Evolutionary conservation across 169 alveolate genomes (phyloP).

Genomic region (Eimeria brunetti): DNA sequence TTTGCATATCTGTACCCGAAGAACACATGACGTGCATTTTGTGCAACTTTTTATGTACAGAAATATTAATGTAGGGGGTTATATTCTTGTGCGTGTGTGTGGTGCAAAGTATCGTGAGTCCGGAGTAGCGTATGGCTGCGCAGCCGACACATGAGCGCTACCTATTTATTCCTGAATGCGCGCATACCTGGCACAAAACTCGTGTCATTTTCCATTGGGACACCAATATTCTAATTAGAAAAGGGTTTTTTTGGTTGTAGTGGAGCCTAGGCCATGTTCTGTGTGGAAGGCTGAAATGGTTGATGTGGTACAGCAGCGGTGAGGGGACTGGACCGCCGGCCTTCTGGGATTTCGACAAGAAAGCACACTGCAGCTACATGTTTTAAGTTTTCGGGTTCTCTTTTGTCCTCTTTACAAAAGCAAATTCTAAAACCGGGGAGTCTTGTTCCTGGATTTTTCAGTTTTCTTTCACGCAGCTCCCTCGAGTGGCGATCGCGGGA

Average conservation of each 20-base stretch:
- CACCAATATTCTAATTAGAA: neutral
- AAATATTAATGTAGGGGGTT: neutral
- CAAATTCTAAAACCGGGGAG: neutral
- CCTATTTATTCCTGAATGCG: neutral
- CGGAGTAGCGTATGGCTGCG: neutral
- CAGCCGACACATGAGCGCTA: slow-evolving; percentile 1
- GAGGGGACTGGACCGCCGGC: slow-evolving; percentile 64
- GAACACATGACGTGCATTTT: neutral
- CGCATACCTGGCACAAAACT: neutral
- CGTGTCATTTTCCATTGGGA: neutral
- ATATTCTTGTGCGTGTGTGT: neutral
- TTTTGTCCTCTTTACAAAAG: neutral
- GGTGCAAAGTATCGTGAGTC: neutral
- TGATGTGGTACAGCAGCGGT: slow-evolving; percentile 11
- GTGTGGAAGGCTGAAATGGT: slow-evolving; percentile 5
- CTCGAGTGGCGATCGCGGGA: slow-evolving; percentile 51
- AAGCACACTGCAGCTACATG: neutral
- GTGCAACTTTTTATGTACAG: neutral
- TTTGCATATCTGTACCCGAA: neutral
- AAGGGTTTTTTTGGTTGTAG: neutral
- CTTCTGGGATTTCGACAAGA: slow-evolving; percentile 8
- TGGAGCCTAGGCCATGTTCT: neutral
- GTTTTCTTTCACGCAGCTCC: neutral
- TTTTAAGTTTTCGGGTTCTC: neutral
- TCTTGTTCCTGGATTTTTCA: neutral